phyloP scores from a whole-genome alignment of 176 grass and related monocot species.

The Oryza glumipatula region DNA sequence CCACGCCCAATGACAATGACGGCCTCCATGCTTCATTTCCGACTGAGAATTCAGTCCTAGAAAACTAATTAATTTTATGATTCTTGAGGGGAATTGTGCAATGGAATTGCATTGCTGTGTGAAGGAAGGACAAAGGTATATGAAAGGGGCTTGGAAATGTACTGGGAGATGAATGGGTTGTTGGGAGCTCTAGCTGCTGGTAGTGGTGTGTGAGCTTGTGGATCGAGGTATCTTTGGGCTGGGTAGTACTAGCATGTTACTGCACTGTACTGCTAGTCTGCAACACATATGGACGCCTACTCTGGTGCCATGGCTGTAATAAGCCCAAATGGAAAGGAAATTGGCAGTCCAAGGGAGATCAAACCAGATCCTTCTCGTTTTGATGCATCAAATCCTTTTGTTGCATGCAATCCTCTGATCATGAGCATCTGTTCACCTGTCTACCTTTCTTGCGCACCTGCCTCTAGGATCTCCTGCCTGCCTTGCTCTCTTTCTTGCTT shows the following conservation, averaged over 20 bases:
- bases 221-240: constrained; percentile 35
- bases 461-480: constrained; percentile 45
- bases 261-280: constrained; percentile 7
- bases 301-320: constrained; percentile 37
- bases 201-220: background rate
- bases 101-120: background rate
- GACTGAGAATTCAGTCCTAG: background rate
- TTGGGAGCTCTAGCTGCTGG: background rate
- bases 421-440: constrained; percentile 35
- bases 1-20: background rate
- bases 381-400: constrained; percentile 43
- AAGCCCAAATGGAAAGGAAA: constrained; percentile 55
- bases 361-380: constrained; percentile 44
- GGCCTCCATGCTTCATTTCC: background rate
- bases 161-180: background rate
- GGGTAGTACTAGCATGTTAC: constrained; percentile 1
- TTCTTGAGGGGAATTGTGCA: background rate
- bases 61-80: background rate
- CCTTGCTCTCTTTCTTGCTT: constrained; percentile 52
- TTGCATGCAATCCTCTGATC: constrained; percentile 42
- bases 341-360: constrained; percentile 21
- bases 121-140: background rate
- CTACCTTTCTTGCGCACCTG: constrained; percentile 43
- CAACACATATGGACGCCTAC: background rate
- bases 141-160: background rate